These are phyloP conservation scores for Xylariaceae sp. DNA, from an alignment of 2,329 filamentous ascomycete species.

Conservation along the genomic window DNA sequence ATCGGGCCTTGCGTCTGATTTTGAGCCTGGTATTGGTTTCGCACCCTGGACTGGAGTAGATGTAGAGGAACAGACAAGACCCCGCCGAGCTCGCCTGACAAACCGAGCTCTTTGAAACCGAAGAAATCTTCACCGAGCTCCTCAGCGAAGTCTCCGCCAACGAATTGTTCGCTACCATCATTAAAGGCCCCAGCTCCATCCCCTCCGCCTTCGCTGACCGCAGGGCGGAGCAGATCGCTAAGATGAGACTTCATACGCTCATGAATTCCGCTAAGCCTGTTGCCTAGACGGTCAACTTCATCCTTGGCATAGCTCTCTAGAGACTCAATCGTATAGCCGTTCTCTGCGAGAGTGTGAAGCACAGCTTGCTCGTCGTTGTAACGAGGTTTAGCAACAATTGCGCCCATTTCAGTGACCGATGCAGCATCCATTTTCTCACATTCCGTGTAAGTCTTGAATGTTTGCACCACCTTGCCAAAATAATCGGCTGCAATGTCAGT, in stretches of 20 bases:
- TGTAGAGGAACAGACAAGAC: constrained; percentile 92
- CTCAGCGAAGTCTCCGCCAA: constrained; percentile 95
- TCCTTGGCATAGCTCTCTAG: constrained; percentile 90
- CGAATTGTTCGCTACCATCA: constrained; percentile 95
- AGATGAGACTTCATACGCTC: constrained; percentile 94
- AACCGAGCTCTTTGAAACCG: constrained; percentile 92
- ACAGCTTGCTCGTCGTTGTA: constrained; percentile 87
- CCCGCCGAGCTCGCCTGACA: constrained; percentile 90
- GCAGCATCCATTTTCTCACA: constrained; percentile 74
- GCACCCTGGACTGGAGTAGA: constrained; percentile 88
- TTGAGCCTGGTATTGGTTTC: constrained; percentile 83
- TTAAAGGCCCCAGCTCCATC: constrained; percentile 91
- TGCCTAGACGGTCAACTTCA: constrained; percentile 84
- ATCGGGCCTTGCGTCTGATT: constrained; percentile 65
- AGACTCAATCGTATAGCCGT: constrained; percentile 80
- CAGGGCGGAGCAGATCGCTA: constrained; percentile 90
- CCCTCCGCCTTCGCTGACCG: constrained; percentile 77
- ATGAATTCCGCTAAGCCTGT: constrained; percentile 82
- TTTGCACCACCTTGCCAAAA: constrained; percentile 81
- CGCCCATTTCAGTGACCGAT: constrained; percentile 48
- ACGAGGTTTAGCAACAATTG: constrained; percentile 62
- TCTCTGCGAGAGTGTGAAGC: constrained; percentile 83
- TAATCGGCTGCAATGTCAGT: constrained; percentile 91
- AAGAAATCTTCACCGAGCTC: constrained; percentile 99
- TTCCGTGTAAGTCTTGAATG: constrained; percentile 83